A percentile compares a stretch with the other conserved stretches of the same genome.
Conservation (phyloP, 331 rosid species). For the Stylosanthes scabra region DNA sequence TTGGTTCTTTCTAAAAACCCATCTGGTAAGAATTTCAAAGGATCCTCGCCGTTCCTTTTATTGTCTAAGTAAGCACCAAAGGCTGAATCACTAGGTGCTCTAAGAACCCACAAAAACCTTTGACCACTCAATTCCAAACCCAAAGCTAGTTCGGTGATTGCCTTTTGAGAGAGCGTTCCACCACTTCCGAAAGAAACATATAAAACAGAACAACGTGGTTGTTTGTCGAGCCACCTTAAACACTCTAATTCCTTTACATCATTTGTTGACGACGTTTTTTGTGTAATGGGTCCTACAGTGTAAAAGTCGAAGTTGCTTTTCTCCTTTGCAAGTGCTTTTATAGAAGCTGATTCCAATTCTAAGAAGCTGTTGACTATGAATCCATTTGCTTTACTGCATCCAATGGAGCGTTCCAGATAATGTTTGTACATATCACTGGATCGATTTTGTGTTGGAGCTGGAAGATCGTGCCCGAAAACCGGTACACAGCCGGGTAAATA, state of each 20-base stretch:
- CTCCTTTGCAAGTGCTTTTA: slow-evolving; percentile 34
- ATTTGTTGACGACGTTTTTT: slow-evolving; percentile 30
- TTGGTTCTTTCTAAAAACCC: slow-evolving; percentile 52
- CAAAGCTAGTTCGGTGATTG: slow-evolving; percentile 44
- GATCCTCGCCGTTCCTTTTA: slow-evolving; percentile 26
- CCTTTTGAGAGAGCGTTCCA: slow-evolving; percentile 48
- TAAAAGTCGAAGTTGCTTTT: slow-evolving; percentile 21
- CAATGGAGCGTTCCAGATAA: slow-evolving; percentile 4
- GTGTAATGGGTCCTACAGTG: slow-evolving; percentile 48
- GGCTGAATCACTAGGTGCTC: slow-evolving; percentile 38
- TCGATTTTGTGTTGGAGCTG: slow-evolving; percentile 17
- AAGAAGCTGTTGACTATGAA: slow-evolving; percentile 36
- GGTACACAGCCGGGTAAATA: slow-evolving; percentile 45
- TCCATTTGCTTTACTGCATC: not conserved
- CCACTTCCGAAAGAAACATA: slow-evolving; percentile 56
- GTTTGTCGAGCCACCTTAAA: slow-evolving; percentile 46
- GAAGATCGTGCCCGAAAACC: slow-evolving; percentile 40
- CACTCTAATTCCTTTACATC: not conserved
- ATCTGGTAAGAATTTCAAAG: slow-evolving; percentile 39
- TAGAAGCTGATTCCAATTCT: slow-evolving; percentile 37
- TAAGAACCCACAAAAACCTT: slow-evolving; percentile 54
- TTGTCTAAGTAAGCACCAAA: slow-evolving; percentile 37
- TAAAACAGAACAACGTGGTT: slow-evolving; percentile 36
- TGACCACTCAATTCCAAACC: slow-evolving; percentile 52
- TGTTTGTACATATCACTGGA: slow-evolving; percentile 11